These are phyloP conservation scores for Rhizophora apiculata DNA, from an alignment of 345 rosid species.

Conservation along the genomic window DNA sequence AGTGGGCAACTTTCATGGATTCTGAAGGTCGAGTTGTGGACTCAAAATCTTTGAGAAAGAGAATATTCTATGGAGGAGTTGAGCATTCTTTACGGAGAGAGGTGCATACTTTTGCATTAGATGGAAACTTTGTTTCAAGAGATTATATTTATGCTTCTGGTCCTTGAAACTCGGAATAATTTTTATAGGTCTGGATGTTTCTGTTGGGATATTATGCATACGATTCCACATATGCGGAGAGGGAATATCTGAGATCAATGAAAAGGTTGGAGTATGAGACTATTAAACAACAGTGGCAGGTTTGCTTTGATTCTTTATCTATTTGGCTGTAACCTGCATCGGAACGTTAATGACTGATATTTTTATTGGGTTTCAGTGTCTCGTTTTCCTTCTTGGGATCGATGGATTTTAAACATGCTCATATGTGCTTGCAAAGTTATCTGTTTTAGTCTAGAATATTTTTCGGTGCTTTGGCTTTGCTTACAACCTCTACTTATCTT, in stretches of 20 bases:
- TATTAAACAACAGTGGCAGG: constrained; percentile 38
- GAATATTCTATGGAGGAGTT: constrained; percentile 92
- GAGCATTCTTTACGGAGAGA: constrained; percentile 70
- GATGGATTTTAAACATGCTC: no score
- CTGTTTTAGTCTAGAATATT: no score
- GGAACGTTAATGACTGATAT: constrained; percentile 21
- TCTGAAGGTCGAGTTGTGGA: constrained; percentile 79
- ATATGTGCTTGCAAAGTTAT: no score
- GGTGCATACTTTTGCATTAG: constrained; percentile 44
- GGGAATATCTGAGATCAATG: constrained; percentile 57
- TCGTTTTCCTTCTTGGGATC: no score
- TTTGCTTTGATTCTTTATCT: neutral
- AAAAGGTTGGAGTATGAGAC: constrained; percentile 74
- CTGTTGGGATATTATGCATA: constrained; percentile 77
- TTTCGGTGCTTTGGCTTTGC: no score
- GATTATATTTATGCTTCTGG: constrained; percentile 7
- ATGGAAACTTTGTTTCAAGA: neutral
- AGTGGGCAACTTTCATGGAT: constrained; percentile 86
- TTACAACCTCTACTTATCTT: no score
- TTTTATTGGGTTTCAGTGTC: no score
- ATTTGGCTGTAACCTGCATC: constrained; percentile 8
- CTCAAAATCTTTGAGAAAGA: constrained; percentile 64
- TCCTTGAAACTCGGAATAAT: constrained; percentile 17
- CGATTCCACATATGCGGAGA: constrained; percentile 86
- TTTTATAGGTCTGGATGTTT: constrained; percentile 74